Conservation (phyloP, 148 eudicot species). For the Heliosperma pusillum region DNA sequence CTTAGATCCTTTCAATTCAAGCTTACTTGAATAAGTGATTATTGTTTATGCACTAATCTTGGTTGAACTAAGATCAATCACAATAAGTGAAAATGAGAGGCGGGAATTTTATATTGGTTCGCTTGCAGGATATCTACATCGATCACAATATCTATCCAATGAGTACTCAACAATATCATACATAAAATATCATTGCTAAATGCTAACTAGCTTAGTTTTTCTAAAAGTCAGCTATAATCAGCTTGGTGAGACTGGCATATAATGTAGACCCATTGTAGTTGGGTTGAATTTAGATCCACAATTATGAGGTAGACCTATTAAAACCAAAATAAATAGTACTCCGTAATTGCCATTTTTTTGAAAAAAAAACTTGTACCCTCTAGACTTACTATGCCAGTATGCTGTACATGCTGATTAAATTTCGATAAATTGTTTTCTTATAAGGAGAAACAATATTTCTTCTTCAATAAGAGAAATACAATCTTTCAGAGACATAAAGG, state of each 20-base stretch:
- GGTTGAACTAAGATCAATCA: background rate
- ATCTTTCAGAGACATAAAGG: too few relatives aligned
- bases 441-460: background rate
- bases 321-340: background rate
- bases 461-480: background rate
- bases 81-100: background rate
- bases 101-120: background rate
- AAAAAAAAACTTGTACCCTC: background rate
- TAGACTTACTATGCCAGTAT: background rate
- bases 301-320: background rate
- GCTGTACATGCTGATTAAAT: background rate
- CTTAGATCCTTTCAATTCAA: background rate
- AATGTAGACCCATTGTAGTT: background rate
- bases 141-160: background rate
- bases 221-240: background rate
- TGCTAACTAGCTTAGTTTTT: too few relatives aligned
- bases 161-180: background rate
- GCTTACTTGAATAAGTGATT: background rate
- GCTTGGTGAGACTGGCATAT: background rate
- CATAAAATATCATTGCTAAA: background rate
- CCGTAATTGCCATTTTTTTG: background rate
- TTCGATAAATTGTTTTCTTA: background rate
- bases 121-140: background rate
- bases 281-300: background rate
- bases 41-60: background rate